A percentile compares a stretch with the other conserved stretches of the same genome.
Evolutionary conservation across 768 basidiomycete species (phyloP).

Genomic region (Phylloporus arenicola): DNA sequence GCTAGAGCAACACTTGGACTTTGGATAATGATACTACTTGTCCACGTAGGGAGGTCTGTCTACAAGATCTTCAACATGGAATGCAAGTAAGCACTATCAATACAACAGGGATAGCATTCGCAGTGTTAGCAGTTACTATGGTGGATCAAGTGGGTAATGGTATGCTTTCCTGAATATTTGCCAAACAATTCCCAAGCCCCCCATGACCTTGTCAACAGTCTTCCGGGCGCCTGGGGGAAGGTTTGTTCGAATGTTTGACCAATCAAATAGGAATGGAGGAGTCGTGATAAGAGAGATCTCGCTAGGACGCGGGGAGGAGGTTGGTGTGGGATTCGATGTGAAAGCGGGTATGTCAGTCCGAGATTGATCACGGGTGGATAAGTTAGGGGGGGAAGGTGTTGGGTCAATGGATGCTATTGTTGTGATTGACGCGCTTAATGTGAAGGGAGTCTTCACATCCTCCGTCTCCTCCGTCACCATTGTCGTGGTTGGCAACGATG

Average conservation of each 20-base stretch:
- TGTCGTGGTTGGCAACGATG: conserved; percentile 6
- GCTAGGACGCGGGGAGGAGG: conserved; percentile 3
- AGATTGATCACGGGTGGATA: conserved; percentile 8
- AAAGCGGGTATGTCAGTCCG: conserved; percentile 7
- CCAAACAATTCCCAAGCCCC: conserved; percentile 26
- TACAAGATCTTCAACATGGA: background rate
- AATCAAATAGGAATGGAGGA: conserved; percentile 22
- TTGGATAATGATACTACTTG: background rate
- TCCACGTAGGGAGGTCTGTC: background rate
- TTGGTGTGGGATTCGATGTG: conserved; percentile 12
- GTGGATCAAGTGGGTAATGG: conserved; percentile 33
- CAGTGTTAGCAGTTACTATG: conserved; percentile 10
- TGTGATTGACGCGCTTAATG: conserved; percentile 7
- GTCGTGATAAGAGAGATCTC: conserved; percentile 20
- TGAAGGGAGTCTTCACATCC: conserved; percentile 1
- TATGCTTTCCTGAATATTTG: conserved; percentile 28
- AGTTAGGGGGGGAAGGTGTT: conserved; percentile 3
- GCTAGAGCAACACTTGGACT: no score
- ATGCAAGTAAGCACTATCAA: conserved; percentile 4
- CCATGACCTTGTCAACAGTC: conserved; percentile 24
- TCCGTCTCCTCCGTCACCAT: background rate
- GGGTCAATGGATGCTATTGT: conserved; percentile 4
- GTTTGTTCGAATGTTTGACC: conserved; percentile 25
- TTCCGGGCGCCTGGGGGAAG: conserved; percentile 21
- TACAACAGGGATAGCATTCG: conserved; percentile 9